These are phyloP conservation scores for Pseudogymnoascus sp. DNA, from an alignment of 2,329 filamentous ascomycete genomes.

Conservation along the genomic window DNA sequence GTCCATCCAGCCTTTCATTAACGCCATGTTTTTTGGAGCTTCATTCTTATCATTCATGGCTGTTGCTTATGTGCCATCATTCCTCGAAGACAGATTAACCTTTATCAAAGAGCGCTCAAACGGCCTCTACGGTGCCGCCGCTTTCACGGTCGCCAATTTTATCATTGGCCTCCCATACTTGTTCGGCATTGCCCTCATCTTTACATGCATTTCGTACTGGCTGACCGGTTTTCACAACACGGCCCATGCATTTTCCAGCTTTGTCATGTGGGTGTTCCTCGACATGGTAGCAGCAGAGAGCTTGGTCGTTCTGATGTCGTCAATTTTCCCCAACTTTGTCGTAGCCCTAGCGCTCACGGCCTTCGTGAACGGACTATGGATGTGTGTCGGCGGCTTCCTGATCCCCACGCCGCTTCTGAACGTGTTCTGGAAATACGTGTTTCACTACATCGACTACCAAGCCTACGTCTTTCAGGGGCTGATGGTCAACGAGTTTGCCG, in stretches of 20 bases:
- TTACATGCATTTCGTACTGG: slow-evolving; percentile 72
- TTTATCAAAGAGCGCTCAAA: slow-evolving; percentile 74
- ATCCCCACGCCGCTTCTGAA: slow-evolving; percentile 66
- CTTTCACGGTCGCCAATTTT: slow-evolving; percentile 73
- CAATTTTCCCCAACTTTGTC: slow-evolving; percentile 70
- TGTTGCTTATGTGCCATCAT: slow-evolving; percentile 77
- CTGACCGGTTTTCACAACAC: slow-evolving; percentile 65
- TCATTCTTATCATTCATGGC: slow-evolving; percentile 77
- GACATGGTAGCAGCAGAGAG: slow-evolving; percentile 79
- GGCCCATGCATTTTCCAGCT: slow-evolving; percentile 62
- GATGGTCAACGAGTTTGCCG: slow-evolving; percentile 81
- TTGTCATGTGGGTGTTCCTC: slow-evolving; percentile 77
- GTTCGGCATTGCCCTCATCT: slow-evolving; percentile 65
- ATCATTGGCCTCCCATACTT: slow-evolving; percentile 73
- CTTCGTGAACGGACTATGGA: slow-evolving; percentile 85
- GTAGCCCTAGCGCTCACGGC: slow-evolving; percentile 70
- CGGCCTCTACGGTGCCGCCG: slow-evolving; percentile 66
- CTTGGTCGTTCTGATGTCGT: slow-evolving; percentile 68
- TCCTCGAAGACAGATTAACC: slow-evolving; percentile 66
- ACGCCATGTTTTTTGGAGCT: slow-evolving; percentile 69
- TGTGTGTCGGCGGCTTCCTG: slow-evolving; percentile 77
- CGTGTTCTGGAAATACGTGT: slow-evolving; percentile 77
- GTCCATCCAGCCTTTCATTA: slow-evolving; percentile 73
- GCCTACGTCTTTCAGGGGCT: slow-evolving; percentile 82
- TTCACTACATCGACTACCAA: slow-evolving; percentile 85